These are phyloP conservation scores for Cornus florida DNA, from an alignment of 148 eudicot species.

Conservation along the genomic window DNA sequence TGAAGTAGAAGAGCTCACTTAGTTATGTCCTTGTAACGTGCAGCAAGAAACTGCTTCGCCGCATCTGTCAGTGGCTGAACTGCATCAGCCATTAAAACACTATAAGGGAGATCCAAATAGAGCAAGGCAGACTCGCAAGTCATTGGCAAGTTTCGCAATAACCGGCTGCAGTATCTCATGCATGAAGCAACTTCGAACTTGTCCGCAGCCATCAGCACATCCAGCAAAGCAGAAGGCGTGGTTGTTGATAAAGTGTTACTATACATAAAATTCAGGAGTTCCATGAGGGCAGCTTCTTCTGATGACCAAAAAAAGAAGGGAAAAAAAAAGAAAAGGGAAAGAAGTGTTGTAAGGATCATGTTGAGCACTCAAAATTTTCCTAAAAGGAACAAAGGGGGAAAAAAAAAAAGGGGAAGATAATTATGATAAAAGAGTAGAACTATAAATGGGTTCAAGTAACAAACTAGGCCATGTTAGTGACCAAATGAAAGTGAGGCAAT, in stretches of 20 bases:
- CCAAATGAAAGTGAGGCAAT: neutral
- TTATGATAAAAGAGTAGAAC: neutral
- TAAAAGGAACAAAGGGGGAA: neutral
- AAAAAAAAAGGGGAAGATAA: neutral
- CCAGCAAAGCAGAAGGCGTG: conserved; percentile 57
- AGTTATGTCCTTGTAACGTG: conserved; percentile 53
- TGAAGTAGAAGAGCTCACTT: conserved; percentile 43
- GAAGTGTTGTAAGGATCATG: neutral
- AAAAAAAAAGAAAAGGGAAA: neutral
- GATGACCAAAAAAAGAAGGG: conserved; percentile 19
- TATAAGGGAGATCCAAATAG: conserved; percentile 68
- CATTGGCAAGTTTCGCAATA: conserved; percentile 57
- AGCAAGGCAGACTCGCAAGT: conserved; percentile 73
- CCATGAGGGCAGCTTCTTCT: conserved; percentile 92
- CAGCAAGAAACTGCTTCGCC: conserved; percentile 67
- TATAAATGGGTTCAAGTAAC: neutral
- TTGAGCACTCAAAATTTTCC: neutral
- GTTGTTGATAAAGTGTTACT: conserved; percentile 48
- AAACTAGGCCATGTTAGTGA: neutral
- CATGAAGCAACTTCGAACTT: conserved; percentile 83
- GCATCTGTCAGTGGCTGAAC: conserved; percentile 66
- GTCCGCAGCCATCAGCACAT: conserved; percentile 85
- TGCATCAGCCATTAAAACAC: conserved; percentile 63
- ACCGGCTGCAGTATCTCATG: conserved; percentile 68
- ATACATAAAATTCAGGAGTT: conserved; percentile 75